Evolutionary conservation across 208 protist species (phyloP).

Genomic region (Acanthamoeba castellanii): DNA sequence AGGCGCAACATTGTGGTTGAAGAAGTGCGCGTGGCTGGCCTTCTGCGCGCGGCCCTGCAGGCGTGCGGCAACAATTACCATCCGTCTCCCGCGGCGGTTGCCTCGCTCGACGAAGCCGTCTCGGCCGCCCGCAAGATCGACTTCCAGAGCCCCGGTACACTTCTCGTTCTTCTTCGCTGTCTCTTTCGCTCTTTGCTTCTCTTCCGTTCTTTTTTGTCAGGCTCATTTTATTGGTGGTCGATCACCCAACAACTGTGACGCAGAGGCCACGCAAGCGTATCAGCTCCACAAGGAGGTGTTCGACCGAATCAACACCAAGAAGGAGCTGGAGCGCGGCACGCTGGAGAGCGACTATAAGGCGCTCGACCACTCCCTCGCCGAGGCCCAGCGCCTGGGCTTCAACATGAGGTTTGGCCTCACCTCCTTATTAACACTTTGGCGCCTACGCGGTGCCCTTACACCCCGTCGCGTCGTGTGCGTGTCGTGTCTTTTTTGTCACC

Average conservation of each 20-base stretch:
- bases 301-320: slow-evolving; percentile 13
- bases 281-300: slow-evolving; percentile 40
- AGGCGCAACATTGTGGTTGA: slow-evolving; percentile 13
- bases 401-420: slow-evolving; percentile 53
- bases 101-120: slow-evolving; percentile 26
- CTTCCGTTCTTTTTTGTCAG: background rate
- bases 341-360: slow-evolving; percentile 26
- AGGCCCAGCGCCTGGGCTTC: slow-evolving; percentile 30
- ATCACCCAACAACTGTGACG: background rate
- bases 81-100: background rate
- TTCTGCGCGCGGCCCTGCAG: background rate
- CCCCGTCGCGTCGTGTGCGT: too few species aligned
- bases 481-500: background rate
- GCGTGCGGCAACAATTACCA: slow-evolving; percentile 3
- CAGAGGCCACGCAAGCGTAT: slow-evolving; percentile 20
- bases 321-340: slow-evolving; percentile 34
- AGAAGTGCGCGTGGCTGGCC: background rate
- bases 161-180: background rate
- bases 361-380: background rate
- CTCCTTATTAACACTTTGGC: too few species aligned
- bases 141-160: slow-evolving; percentile 23
- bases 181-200: background rate
- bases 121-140: slow-evolving; percentile 6
- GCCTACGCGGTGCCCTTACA: too few species aligned
- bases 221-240: too few species aligned